Base-by-base conservation (phyloP, 2,329 filamentous ascomycete species). In the Chrysoporthe puriensis region DNA sequence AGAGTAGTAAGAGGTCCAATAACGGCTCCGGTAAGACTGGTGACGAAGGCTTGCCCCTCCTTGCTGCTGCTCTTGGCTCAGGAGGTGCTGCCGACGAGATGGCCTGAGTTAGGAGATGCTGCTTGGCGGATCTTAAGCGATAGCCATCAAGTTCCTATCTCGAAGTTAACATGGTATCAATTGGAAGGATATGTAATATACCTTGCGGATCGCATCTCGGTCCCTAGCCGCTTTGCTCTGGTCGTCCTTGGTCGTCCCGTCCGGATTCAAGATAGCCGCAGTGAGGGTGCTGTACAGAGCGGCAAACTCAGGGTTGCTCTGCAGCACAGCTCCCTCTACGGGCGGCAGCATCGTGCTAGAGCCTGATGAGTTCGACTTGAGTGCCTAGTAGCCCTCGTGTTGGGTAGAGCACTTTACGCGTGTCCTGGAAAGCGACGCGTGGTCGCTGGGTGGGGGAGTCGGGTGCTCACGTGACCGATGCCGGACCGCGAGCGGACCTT, bases 271-370 rank as follows among this genome's bases (percentile, higher is more conserved):
- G 36, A 89, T 75, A 1, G 79, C 79, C 1, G 80, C 83, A 7
- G 84, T 85, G 58, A 90, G 79, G 14, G 81, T 85, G 18, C 77
- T 80, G 76, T 90, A 87, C 5, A 90, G 80, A 44, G 80, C 79
- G n/a, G 85, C 84, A 72, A 90, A 90, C 32, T 85, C 82, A 0
- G 87, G 87, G 70, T 90, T 90, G 67, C 79, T 81, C 63, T 82
- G 76, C 1, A 90, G 75, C 21, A 90, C 78, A 0, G 81, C 72
- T 9, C 84, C 80, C 26, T 90, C 87, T 9, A 90, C 76, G 0
- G 86, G 86, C 0, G 88, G 88, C 2, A 90, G 76, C 86, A 89
- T 89, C 2, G 21, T 75, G 66, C 5, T n/a, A 62, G 57, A n/a
- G 44, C 14, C n/a, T 9, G 34, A 2, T 43, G 18, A 42, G 21